Evolutionary conservation across 2,329 filamentous ascomycete genomes (phyloP).

Genomic region (Drechmeria coniospora): DNA sequence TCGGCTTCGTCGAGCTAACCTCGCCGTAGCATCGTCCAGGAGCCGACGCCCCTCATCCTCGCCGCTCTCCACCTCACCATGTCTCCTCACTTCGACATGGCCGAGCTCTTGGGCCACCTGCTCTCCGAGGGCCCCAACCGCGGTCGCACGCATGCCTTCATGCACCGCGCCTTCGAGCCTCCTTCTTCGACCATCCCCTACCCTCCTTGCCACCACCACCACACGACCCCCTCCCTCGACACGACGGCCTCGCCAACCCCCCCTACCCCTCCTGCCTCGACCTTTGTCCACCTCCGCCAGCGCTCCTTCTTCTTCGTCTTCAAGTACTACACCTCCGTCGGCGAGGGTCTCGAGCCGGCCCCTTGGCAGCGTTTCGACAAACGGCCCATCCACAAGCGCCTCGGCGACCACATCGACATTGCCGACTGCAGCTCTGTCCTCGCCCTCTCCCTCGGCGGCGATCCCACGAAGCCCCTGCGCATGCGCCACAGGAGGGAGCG

Average conservation of each 20-base stretch:
- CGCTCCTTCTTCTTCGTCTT: constrained; percentile 47
- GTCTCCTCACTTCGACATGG: constrained; percentile 43
- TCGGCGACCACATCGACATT: constrained; percentile 38
- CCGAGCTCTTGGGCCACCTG: constrained; percentile 40
- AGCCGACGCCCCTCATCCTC: constrained; percentile 44
- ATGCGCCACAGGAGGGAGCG: constrained; percentile 32
- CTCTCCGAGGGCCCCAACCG: constrained; percentile 30
- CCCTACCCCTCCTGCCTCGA: constrained; percentile 4
- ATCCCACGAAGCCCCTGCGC: constrained; percentile 30
- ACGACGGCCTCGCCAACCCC: neutral
- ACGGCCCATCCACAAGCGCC: constrained; percentile 19
- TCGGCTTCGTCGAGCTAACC: neutral
- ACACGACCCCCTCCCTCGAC: constrained; percentile 4
- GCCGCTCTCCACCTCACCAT: constrained; percentile 44
- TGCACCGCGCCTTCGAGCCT: constrained; percentile 31
- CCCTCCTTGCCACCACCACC: constrained; percentile 6
- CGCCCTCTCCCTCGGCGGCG: constrained; percentile 39
- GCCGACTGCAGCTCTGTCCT: constrained; percentile 44
- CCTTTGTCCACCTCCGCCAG: constrained; percentile 26
- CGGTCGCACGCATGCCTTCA: constrained; percentile 29
- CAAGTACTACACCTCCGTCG: constrained; percentile 49
- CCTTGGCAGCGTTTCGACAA: constrained; percentile 44
- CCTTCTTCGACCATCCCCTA: constrained; percentile 7
- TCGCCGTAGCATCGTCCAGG: constrained; percentile 34
- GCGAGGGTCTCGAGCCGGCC: constrained; percentile 37